Evolutionary conservation across 805 yeast genomes (phyloP).

Genomic region (Hanseniaspora vineae): DNA sequence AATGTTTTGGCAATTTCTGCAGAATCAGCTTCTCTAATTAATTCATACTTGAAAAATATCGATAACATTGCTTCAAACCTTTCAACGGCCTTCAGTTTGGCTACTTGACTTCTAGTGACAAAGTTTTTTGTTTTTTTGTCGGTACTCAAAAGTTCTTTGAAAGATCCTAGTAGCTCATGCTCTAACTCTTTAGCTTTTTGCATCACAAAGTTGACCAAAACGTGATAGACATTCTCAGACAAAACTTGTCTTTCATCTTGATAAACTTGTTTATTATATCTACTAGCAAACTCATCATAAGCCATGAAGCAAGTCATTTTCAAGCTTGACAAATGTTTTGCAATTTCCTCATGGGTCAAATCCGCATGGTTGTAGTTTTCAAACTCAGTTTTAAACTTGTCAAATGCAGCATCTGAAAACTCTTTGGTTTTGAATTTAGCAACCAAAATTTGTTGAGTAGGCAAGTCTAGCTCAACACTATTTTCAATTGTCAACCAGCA

Average conservation of each 20-base stretch:
- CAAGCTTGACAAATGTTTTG: constrained; percentile 30
- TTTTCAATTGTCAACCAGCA: constrained; percentile 91
- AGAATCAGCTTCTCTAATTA: not conserved
- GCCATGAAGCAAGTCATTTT: constrained; percentile 31
- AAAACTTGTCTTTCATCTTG: constrained; percentile 44
- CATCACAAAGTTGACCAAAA: constrained; percentile 1
- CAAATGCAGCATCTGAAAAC: constrained; percentile 44
- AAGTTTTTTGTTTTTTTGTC: constrained; percentile 4
- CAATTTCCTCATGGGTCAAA: constrained; percentile 19
- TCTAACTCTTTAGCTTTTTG: not conserved
- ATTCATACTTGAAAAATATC: not conserved
- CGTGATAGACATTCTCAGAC: constrained; percentile 30
- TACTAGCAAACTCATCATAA: constrained; percentile 64
- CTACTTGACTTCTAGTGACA: constrained; percentile 1
- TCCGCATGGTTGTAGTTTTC: constrained; percentile 3
- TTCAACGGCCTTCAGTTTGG: not conserved
- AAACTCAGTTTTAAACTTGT: constrained; percentile 29
- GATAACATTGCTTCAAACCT: not conserved
- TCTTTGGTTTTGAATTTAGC: constrained; percentile 94
- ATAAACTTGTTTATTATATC: constrained; percentile 59
- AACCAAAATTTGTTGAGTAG: constrained; percentile 91
- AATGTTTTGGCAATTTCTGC: not conserved
- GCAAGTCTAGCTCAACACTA: constrained; percentile 89
- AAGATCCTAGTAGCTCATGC: not conserved
- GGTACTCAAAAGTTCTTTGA: not conserved